A percentile compares a stretch with the other conserved stretches of the same genome.
These are phyloP conservation scores for Drosera spatulata DNA, from an alignment of 179 eudicot species.

Conservation along the genomic window DNA sequence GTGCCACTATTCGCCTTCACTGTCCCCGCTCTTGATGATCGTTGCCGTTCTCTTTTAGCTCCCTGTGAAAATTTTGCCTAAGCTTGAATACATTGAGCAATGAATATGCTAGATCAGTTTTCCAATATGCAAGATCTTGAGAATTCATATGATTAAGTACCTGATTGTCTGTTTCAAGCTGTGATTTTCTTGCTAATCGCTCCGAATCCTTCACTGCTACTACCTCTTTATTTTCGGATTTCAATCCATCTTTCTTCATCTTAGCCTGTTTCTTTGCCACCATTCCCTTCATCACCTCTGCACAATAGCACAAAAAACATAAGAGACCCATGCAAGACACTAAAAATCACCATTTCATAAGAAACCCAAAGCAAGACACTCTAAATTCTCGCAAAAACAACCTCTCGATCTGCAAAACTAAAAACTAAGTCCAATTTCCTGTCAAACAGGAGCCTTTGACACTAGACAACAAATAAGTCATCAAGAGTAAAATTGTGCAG, in stretches of 20 bases:
- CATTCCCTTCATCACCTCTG: slow-evolving; percentile 87
- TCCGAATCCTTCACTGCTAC: slow-evolving; percentile 31
- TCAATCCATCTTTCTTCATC: slow-evolving; percentile 42
- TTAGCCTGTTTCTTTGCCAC: slow-evolving; percentile 76
- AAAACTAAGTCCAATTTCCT: too few species aligned
- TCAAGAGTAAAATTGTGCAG: not conserved
- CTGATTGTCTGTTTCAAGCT: slow-evolving; percentile 35
- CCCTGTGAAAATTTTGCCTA: too few species aligned
- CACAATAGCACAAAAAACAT: slow-evolving; percentile 8
- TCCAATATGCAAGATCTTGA: too few species aligned
- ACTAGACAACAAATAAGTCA: not conserved
- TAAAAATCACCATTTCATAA: not conserved
- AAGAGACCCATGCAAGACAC: not conserved
- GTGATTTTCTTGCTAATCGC: slow-evolving; percentile 29
- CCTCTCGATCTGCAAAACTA: too few species aligned
- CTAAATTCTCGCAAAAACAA: too few species aligned
- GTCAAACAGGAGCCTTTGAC: not conserved
- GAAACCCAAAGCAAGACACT: too few species aligned
- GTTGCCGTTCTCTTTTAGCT: too few species aligned
- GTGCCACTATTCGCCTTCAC: too few species aligned
- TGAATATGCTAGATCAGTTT: too few species aligned
- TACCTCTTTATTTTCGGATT: slow-evolving; percentile 24
- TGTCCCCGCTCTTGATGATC: too few species aligned
- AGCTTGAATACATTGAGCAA: too few species aligned
- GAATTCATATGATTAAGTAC: slow-evolving; percentile 10